These are phyloP conservation scores for Lotmaria passim DNA, from an alignment of 208 protist species.

Conservation along the genomic window DNA sequence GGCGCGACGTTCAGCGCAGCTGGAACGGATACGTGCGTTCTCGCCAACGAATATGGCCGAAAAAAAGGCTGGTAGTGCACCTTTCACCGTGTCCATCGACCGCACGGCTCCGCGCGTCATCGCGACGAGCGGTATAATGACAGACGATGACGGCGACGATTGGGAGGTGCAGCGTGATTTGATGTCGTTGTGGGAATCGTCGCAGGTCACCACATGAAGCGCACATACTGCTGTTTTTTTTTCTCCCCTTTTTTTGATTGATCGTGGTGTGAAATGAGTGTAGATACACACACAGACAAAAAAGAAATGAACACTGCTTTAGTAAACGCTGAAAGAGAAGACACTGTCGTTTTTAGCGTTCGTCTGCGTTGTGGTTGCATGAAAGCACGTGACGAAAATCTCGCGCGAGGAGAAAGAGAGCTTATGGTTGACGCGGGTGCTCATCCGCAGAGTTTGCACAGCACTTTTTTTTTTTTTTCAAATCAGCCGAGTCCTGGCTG, in stretches of 20 bases:
- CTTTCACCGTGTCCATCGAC: neutral
- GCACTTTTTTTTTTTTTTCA: no score
- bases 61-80: neutral
- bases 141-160: constrained; percentile 5
- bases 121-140: neutral
- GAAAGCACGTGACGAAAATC: no score
- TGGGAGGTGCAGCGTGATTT: constrained; percentile 40
- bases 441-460: no score
- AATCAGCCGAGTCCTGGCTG: no score
- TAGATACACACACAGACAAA: no score
- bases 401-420: no score
- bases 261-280: no score
- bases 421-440: no score
- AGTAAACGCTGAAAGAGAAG: no score
- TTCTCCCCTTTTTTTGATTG: neutral
- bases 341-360: no score
- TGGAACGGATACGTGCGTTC: neutral
- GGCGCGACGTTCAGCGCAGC: neutral
- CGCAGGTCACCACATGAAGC: constrained; percentile 1
- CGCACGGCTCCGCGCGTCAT: neutral
- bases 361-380: no score
- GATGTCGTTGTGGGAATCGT: constrained; percentile 35
- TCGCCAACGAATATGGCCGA: neutral
- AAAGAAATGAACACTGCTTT: no score
- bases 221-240: neutral